Base-by-base conservation (phyloP, 768 basidiomycete genomes). In the Mycena indigotica region DNA sequence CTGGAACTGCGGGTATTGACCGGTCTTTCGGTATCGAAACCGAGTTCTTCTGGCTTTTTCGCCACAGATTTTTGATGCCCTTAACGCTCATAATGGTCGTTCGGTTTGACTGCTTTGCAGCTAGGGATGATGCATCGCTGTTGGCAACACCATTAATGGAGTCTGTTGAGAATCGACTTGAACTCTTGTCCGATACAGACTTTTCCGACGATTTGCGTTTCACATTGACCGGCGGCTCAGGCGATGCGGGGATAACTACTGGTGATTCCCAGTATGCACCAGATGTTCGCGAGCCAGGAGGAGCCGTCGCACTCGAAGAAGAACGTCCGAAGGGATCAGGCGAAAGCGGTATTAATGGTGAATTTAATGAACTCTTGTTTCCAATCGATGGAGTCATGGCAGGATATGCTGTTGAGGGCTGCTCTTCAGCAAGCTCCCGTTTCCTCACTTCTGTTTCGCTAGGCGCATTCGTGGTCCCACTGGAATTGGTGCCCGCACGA, bases 301-400 rank as follows among this genome's bases (percentile, higher is more conserved):
- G 64, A 38, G 28, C 73, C 65, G 26, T 76, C 69, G 17, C 75
- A 63, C 2, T 24, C 29, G 88, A 90, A 28, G 89, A 78, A 65
- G 82, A 87, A 25, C 89, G 81, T 12, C 87, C 85, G 66, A 93
- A 92, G 25, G 91, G 91, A 72, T 93, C 91, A 6, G 91, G 88
- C 10, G 89, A 89, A n/a, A 91, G 75, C 35, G 91, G 91, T 54
- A 92, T 88, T n/a, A 87, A 66, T 21, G 88, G 87, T 1, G 86
- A 85, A 39, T 77, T 77, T 8, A 73, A 58, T 28, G 64, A 57
- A 32, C 55, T 67, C 52, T 58, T 63, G 52, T 67, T 65, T 53
- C 57, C 57, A 13, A 58, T 59, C 10, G 61, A 48, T 28, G 72
- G 66, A 25, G 71, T 68, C 40, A 73, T 69, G 26, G 75, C 67